Conservation (phyloP, 768 basidiomycete genomes). For the Cyclocybe aegerita region DNA sequence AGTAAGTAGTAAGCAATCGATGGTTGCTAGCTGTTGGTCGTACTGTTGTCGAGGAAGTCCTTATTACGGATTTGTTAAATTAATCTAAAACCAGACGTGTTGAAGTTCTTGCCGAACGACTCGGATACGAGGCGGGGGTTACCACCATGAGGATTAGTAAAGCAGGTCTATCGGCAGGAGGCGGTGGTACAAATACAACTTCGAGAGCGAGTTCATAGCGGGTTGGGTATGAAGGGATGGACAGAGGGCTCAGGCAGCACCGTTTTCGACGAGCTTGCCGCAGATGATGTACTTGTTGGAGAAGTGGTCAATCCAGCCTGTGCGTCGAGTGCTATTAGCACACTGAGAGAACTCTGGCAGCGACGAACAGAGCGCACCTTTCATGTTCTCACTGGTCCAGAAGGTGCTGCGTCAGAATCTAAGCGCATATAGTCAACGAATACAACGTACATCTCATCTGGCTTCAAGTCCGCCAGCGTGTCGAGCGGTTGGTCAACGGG, state of each 20-base stretch:
- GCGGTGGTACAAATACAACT: background rate
- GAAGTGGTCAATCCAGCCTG: constrained; percentile 95
- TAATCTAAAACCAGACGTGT: too few relatives aligned
- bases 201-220: background rate
- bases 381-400: constrained; percentile 87
- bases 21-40: too few relatives aligned
- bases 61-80: too few relatives aligned
- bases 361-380: constrained; percentile 43
- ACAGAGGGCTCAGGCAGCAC: constrained; percentile 45
- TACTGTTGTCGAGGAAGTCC: too few relatives aligned
- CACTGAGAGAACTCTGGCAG: background rate
- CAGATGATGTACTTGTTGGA: constrained; percentile 89
- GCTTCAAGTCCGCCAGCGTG: constrained; percentile 72
- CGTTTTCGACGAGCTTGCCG: constrained; percentile 85
- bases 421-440: background rate
- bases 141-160: too few relatives aligned
- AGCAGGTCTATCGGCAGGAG: too few relatives aligned
- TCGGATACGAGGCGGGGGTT: too few relatives aligned
- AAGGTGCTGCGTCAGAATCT: constrained; percentile 5
- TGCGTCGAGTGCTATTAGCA: constrained; percentile 7
- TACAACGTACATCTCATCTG: constrained; percentile 75
- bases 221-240: too few relatives aligned
- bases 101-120: too few relatives aligned
- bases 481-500: constrained; percentile 86
- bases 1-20: too few relatives aligned